Evolutionary conservation across 2,329 filamentous ascomycete genomes (phyloP).

Genomic region (Talaromyces sp.): DNA sequence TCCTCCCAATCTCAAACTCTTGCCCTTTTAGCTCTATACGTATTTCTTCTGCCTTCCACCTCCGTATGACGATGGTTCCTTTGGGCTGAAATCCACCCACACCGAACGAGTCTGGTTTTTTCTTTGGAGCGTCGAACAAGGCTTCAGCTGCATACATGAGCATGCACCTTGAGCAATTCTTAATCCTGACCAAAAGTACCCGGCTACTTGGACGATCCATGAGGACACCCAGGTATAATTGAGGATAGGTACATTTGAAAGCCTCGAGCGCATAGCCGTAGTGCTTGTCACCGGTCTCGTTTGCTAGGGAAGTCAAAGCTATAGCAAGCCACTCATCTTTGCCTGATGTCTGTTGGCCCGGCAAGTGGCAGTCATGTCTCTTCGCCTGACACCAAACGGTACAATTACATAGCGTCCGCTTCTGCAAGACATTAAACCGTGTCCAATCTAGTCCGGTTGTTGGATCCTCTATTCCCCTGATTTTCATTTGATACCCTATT

Average conservation of each 20-base stretch:
- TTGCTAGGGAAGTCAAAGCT: neutral
- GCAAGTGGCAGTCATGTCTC: neutral
- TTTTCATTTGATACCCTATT: neutral
- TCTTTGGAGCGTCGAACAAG: neutral
- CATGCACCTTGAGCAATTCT: neutral
- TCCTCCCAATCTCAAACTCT: too few species aligned
- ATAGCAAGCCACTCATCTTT: neutral
- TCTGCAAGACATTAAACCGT: neutral
- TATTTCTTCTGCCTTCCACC: neutral
- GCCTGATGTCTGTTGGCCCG: neutral
- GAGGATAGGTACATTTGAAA: neutral
- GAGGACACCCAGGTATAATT: neutral
- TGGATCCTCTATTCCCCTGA: neutral
- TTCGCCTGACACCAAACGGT: neutral
- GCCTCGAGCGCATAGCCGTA: neutral
- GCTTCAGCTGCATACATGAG: neutral
- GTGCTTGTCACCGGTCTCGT: neutral
- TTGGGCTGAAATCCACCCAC: too few species aligned
- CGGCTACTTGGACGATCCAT: neutral
- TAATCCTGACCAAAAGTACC: neutral
- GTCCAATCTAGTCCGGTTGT: neutral
- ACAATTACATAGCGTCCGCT: neutral
- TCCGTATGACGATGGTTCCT: neutral
- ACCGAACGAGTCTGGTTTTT: too few species aligned
- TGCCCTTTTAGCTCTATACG: neutral